A percentile compares a stretch with the other conserved stretches of the same genome.
phyloP scores from a whole-genome alignment of 345 rosid genomes.

The Isatis tinctoria region DNA sequence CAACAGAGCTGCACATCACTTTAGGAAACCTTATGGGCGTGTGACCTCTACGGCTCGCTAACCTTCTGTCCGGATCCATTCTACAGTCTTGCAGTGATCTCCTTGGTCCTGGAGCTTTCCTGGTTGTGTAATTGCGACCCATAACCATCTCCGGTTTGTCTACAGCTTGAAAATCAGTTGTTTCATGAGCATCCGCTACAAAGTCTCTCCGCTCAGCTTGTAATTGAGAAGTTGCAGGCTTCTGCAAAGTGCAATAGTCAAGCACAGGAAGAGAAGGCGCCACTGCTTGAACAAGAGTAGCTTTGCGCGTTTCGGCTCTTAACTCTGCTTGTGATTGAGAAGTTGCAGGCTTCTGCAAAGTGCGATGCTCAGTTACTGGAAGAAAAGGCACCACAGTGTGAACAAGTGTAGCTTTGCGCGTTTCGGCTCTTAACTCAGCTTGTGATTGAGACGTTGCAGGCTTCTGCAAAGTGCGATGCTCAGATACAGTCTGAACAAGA shows the following conservation, averaged over 20 bases:
- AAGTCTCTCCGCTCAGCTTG: constrained; percentile 30
- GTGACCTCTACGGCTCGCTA: neutral
- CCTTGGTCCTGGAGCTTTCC: constrained; percentile 26
- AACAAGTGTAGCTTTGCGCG: neutral
- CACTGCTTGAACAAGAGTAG: constrained; percentile 6
- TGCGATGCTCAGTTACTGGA: constrained; percentile 17
- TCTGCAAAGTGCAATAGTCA: constrained; percentile 13
- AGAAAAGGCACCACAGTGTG: constrained; percentile 29
- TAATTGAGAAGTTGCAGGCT: constrained; percentile 30
- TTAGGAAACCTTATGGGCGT: constrained; percentile 33
- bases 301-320: constrained; percentile 12
- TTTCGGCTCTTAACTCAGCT: constrained; percentile 26
- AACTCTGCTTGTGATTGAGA: constrained; percentile 30
- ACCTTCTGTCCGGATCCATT: constrained; percentile 1
- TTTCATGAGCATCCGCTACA: constrained; percentile 19
- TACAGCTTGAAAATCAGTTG: constrained; percentile 25
- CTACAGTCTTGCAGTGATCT: neutral
- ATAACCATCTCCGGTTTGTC: constrained; percentile 37
- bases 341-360: constrained; percentile 30
- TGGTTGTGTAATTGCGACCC: neutral
- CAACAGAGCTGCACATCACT: constrained; percentile 33
- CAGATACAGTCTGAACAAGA: constrained; percentile 9
- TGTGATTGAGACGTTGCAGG: constrained; percentile 32
- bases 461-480: constrained; percentile 5
- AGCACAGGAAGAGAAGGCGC: constrained; percentile 38